These are phyloP conservation scores for Ottelia alismoides DNA, from an alignment of 106 monocot species.

Conservation along the genomic window DNA sequence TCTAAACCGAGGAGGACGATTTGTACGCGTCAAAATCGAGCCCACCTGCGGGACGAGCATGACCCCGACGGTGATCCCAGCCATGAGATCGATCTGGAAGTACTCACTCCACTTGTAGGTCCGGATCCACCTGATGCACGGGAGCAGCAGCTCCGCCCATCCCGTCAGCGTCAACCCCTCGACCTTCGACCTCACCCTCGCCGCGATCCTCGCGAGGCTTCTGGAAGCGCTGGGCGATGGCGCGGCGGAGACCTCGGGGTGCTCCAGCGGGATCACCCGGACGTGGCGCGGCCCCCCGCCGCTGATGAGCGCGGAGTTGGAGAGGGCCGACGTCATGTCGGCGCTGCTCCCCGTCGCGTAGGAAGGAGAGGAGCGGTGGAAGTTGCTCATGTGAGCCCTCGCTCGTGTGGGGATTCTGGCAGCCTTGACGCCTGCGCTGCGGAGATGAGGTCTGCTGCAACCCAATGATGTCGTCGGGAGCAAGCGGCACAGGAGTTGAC, in stretches of 20 bases:
- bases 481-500: too few species aligned
- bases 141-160: conserved; percentile 58
- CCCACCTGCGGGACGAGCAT: conserved; percentile 97
- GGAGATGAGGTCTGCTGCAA: too few species aligned
- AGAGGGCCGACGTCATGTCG: conserved; percentile 8
- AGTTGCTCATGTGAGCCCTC: too few species aligned
- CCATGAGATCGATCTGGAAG: conserved; percentile 79
- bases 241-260: conserved; percentile 15
- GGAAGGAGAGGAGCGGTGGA: too few species aligned
- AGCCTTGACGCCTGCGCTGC: too few species aligned
- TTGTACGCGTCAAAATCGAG: too few species aligned
- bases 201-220: neutral
- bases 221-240: neutral
- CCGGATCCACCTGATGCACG: conserved; percentile 81
- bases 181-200: conserved; percentile 12
- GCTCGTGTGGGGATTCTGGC: too few species aligned
- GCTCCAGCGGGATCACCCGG: conserved; percentile 28
- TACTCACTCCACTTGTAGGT: conserved; percentile 54
- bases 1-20: neutral
- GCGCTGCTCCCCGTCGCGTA: conserved; percentile 28
- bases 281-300: conserved; percentile 29
- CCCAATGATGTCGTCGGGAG: too few species aligned
- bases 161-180: conserved; percentile 20
- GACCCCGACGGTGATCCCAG: conserved; percentile 90
- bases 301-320: neutral